Base-by-base conservation (phyloP, 306 rosid genomes). In the Casuarina cunninghamiana region DNA sequence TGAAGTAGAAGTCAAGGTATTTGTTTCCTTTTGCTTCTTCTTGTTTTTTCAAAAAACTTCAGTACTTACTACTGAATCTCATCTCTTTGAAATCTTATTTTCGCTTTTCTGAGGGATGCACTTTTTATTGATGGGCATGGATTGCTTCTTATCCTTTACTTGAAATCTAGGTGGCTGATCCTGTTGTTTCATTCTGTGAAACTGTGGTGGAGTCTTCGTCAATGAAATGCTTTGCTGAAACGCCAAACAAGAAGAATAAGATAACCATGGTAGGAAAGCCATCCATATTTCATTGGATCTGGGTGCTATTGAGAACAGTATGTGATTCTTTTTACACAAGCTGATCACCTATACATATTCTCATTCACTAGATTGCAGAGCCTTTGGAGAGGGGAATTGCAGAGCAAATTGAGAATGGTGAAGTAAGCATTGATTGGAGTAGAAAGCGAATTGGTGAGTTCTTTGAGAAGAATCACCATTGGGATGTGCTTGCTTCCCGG, bases 401-500 rank as follows among this genome's bases (percentile, higher is more conserved):
- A 1, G 99, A 93, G 83, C 97, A 93, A 85, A 93, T 95, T 75
- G 99, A 95, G 93, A 95, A 95, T 72, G 90, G 96, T 74, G 94
- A 89, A 68, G 99, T 95, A 75, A 95, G 97, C 86, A 88, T 93
- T 78, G 99, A 95, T 86, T 95, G 99, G 99, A 89, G 90, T 43
- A 80, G 91, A 68, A 95, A 93, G 81, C 91, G 90, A 83, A 87
- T 95, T 6, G 99, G 99, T 75, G 96, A 95, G 77, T 93, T 95
- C 86, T 95, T 95, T 84, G 97, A 95, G 89, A 89, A 97, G 43
- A 88, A 84, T 78, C 93, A 95, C 80, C 98, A 91, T 53, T 93
- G 97, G 99, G 99, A 95, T 85, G 93, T 95, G 66, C 99, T 95
- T 71, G 99, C 99, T 81, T 97, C 98, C 12, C 83, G 98, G 61